A percentile compares a stretch with the other conserved stretches of the same genome.
phyloP scores from a whole-genome alignment of 169 alveolate species.

The Miamiensis avidus region DNA sequence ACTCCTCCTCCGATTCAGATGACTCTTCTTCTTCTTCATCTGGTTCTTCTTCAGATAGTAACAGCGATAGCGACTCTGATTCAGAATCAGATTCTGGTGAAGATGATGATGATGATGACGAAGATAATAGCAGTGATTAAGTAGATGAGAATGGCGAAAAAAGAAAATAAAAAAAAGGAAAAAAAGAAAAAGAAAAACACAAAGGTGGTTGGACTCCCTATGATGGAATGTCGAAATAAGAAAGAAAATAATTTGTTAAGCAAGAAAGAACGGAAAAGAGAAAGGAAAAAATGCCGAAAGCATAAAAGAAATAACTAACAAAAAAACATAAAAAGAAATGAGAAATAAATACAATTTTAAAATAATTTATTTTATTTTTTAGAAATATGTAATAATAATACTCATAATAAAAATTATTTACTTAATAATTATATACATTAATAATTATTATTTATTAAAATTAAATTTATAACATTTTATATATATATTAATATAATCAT shows the following conservation, averaged over 20 bases:
- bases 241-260: slow-evolving; percentile 81
- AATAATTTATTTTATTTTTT: too few species aligned
- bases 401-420: too few species aligned
- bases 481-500: too few species aligned
- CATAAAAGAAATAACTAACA: slow-evolving; percentile 59
- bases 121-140: slow-evolving; percentile 46
- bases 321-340: slow-evolving; percentile 33
- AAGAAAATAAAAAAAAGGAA: slow-evolving; percentile 51
- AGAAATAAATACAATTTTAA: too few species aligned
- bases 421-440: too few species aligned
- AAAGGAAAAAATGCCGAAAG: slow-evolving; percentile 81
- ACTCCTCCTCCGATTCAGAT: too few species aligned
- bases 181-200: slow-evolving; percentile 34
- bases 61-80: slow-evolving; percentile 43
- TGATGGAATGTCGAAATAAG: slow-evolving; percentile 79
- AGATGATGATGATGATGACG: slow-evolving; percentile 47
- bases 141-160: slow-evolving; percentile 58
- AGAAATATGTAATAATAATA: too few species aligned
- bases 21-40: slow-evolving; percentile 40
- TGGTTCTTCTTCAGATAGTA: slow-evolving; percentile 38
- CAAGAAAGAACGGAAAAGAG: slow-evolving; percentile 85
- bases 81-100: slow-evolving; percentile 47
- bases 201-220: slow-evolving; percentile 60
- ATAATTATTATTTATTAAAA: too few species aligned
- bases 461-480: too few species aligned